These are phyloP conservation scores for Paramecium biaurelia DNA, from an alignment of 73 alveolate genomes.

Conservation along the genomic window DNA sequence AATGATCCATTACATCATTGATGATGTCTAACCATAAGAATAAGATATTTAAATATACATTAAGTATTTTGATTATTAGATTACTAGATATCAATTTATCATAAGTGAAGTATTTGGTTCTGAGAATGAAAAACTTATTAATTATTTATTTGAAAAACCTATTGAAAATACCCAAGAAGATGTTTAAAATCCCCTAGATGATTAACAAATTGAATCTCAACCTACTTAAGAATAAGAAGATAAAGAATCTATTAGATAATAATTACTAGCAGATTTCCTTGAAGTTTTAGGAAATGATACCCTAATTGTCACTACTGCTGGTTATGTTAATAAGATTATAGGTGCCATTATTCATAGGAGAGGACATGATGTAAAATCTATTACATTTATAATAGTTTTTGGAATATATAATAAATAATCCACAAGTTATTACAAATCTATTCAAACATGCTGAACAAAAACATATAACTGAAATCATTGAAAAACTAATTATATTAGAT, in stretches of 20 bases:
- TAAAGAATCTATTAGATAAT: not conserved
- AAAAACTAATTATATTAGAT: not conserved
- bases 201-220: not conserved
- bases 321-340: not conserved
- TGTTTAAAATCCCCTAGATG: not conserved
- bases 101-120: not conserved
- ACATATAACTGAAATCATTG: constrained; percentile 9
- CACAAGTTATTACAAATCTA: not conserved
- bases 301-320: not conserved
- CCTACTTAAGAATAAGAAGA: not conserved
- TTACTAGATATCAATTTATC: not conserved
- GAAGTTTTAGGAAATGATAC: not conserved
- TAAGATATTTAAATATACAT: not conserved
- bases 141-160: not conserved
- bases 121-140: constrained; percentile 8
- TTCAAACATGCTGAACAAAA: not conserved
- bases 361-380: constrained; percentile 29
- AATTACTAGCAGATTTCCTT: not conserved
- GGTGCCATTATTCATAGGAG: not conserved
- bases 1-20: not conserved
- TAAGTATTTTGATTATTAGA: not conserved
- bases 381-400: not conserved
- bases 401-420: not conserved
- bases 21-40: not conserved
- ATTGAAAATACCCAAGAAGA: not conserved